phyloP scores from a whole-genome alignment of 176 grass and related monocot genomes.

The Oryza officinalis region DNA sequence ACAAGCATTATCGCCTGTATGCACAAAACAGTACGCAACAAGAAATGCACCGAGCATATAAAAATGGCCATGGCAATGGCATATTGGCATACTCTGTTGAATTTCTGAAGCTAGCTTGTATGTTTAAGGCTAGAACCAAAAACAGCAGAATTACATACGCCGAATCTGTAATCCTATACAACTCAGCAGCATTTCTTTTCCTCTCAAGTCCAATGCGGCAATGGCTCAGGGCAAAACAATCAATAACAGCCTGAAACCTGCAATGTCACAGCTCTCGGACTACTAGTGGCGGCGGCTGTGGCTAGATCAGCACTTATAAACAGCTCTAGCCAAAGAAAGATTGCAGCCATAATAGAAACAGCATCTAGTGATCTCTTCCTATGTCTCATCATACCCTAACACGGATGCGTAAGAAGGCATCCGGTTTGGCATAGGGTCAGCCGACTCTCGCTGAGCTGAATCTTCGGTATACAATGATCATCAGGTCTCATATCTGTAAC shows the following conservation, averaged over 20 bases:
- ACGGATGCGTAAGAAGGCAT: slow-evolving; percentile 5
- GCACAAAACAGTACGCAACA: background rate
- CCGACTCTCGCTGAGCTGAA: background rate
- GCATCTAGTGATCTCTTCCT: slow-evolving; percentile 30
- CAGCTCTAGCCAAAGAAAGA: slow-evolving; percentile 43
- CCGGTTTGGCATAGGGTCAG: slow-evolving; percentile 7
- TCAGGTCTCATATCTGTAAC: slow-evolving; percentile 47
- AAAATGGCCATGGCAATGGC: background rate
- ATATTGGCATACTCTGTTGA: background rate
- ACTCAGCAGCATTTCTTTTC: background rate
- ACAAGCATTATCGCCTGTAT: background rate
- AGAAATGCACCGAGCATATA: background rate
- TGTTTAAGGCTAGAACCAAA: background rate
- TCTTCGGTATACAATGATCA: background rate
- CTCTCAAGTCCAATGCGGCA: slow-evolving; percentile 8
- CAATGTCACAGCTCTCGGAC: background rate
- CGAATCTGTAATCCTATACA: slow-evolving; percentile 29
- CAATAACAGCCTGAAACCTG: slow-evolving; percentile 23
- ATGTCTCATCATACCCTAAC: background rate
- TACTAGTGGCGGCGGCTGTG: background rate
- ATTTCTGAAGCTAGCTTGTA: background rate
- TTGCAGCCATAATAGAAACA: slow-evolving; percentile 11
- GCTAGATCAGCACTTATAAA: slow-evolving; percentile 31
- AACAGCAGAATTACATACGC: background rate
- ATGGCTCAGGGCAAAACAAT: slow-evolving; percentile 25